A percentile compares a stretch with the other conserved stretches of the same genome.
phyloP scores from a whole-genome alignment of 2,329 filamentous ascomycete species.

The Epichloe bromicola region DNA sequence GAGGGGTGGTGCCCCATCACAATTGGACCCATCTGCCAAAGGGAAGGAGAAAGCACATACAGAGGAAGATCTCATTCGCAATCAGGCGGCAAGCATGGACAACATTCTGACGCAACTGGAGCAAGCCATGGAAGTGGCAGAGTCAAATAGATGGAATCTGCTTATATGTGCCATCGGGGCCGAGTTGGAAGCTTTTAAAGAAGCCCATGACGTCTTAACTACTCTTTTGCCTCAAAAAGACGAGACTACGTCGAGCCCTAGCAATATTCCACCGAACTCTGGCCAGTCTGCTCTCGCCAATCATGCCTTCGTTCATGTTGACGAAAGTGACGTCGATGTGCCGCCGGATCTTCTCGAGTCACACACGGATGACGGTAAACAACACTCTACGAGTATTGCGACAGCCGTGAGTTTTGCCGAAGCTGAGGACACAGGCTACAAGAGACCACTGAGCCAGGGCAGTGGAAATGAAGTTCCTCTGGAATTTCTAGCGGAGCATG shows the following conservation, averaged over 20 bases:
- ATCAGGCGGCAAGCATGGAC: constrained; percentile 43
- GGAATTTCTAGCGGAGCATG: constrained; percentile 38
- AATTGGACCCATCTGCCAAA: constrained; percentile 10
- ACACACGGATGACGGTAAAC: constrained; percentile 15
- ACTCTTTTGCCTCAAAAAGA: background rate
- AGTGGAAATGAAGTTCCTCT: constrained; percentile 37
- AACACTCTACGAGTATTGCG: background rate
- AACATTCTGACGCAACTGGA: constrained; percentile 42
- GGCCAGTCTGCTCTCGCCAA: background rate
- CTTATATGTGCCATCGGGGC: constrained; percentile 65
- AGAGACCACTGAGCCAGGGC: constrained; percentile 15
- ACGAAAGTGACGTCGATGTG: constrained; percentile 13
- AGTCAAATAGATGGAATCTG: constrained; percentile 56
- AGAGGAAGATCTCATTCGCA: constrained; percentile 26
- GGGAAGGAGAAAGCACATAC: constrained; percentile 18
- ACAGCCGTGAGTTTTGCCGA: background rate
- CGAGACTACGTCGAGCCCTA: background rate
- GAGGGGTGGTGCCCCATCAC: constrained; percentile 16
- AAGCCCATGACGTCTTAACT: constrained; percentile 44
- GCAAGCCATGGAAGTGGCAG: constrained; percentile 38
- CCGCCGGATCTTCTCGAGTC: constrained; percentile 18
- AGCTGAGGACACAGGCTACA: constrained; percentile 5
- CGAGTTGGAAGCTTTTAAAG: constrained; percentile 53
- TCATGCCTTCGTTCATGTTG: background rate
- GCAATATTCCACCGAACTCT: background rate